Percentiles rank a stretch among this genome's conserved stretches.
Conservation (phyloP, 371 early-diverging fungal species). For the Lichtheimia corymbifera region DNA sequence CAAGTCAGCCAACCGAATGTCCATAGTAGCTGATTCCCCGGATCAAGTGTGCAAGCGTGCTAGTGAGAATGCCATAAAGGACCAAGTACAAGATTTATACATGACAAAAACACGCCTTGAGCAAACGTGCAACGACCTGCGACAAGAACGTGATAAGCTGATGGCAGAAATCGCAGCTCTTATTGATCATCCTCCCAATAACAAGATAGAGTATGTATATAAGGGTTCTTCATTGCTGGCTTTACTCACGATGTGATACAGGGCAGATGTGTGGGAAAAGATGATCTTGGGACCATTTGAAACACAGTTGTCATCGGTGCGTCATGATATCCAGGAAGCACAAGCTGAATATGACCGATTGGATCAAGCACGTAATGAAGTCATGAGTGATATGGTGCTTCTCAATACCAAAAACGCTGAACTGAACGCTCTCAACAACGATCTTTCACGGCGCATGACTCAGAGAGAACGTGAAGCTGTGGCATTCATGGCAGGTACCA, state of each 20-base stretch:
- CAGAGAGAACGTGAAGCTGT: conserved; percentile 50
- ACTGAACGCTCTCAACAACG: conserved; percentile 57
- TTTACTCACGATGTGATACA: not conserved
- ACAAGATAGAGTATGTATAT: not conserved
- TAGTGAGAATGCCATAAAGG: not conserved
- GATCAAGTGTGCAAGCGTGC: no score
- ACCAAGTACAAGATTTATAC: conserved; percentile 8
- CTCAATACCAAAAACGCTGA: conserved; percentile 62
- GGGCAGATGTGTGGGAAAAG: not conserved
- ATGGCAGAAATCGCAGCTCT: conserved; percentile 8
- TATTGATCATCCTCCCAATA: no score
- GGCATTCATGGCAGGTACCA: conserved; percentile 37
- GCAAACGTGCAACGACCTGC: conserved; percentile 14
- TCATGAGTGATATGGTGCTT: conserved; percentile 54
- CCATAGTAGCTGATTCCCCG: not conserved
- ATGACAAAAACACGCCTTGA: conserved; percentile 13
- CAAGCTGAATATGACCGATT: conserved; percentile 2
- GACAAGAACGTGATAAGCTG: conserved; percentile 15
- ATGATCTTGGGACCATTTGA: not conserved
- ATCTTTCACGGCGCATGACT: conserved; percentile 50
- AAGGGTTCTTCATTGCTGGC: not conserved
- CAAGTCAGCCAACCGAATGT: conserved; percentile 2
- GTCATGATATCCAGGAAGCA: conserved; percentile 7
- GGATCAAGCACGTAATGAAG: conserved; percentile 20
- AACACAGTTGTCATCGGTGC: conserved; percentile 5